Base-by-base conservation (phyloP, 208 protist genomes). In the Zelonia costaricensis region DNA sequence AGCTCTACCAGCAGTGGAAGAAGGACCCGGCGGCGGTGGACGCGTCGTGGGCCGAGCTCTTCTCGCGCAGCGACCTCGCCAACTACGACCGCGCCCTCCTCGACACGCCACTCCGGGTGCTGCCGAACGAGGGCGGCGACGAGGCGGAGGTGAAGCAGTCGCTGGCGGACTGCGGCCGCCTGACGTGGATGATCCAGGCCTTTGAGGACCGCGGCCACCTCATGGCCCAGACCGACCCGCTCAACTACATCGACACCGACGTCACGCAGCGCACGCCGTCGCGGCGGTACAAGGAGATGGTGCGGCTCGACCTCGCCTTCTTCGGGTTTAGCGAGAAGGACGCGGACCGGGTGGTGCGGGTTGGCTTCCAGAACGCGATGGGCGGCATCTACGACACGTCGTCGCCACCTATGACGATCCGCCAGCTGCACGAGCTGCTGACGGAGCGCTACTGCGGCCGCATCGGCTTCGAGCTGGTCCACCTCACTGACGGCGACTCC, bases 381-480 rank as follows among this genome's bases (percentile, higher is more conserved):
- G 91, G 87, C 49, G 91, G 88, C 33, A 61, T 95, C 28, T 73
- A 93, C 56, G 74, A 86, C 64, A 84, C 70, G 27, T 62, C 66
- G 22, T 84, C 74, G 22, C 69, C 69, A 2, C 79, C 76, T 2
- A 93, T 93, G 83, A 93, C 80, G 43, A 90, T 96, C 35, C 55
- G 78, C 31, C 58, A 84, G 74, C 74, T 98, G 12, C 80, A 96
- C 65, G 54, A 72, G 25, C 52, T 88, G 48, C 81, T 98, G 36
- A 86, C 84, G 64, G 60, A 69, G 28, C 78, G 78, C 28, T 99
- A 98, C 77, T 96, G 86, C 71, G 83, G 84, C 15, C 87, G 71
- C 35, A 84, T 98, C 48, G 95, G 95, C 42, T 96, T 84, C 51
- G 96, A 98, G 84, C 93, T 98, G 52, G 91, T 97, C 68, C 97